phyloP scores from a whole-genome alignment of 176 grass and related monocot genomes.

The barley (Hordeum vulgare) region DNA sequence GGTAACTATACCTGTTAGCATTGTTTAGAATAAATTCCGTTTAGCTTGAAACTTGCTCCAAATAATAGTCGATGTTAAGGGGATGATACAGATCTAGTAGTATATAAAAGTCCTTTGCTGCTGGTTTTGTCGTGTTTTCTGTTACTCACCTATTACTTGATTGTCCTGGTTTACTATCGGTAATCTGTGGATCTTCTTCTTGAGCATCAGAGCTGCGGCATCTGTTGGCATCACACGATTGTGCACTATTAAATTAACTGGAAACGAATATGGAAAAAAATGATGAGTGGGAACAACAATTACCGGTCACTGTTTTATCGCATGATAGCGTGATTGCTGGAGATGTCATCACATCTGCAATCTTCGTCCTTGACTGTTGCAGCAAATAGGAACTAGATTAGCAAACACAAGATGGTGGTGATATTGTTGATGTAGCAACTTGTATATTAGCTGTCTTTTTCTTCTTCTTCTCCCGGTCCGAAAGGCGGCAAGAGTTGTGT shows the following conservation, averaged over 20 bases:
- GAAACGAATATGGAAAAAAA: not conserved
- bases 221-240: conserved; percentile 45
- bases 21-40: conserved; percentile 23
- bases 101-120: not conserved
- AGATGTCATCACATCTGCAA: conserved; percentile 69
- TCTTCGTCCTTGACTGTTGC: conserved; percentile 52
- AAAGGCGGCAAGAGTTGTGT: not conserved
- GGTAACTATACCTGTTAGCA: conserved; percentile 77
- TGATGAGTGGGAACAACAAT: not conserved
- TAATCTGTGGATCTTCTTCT: conserved; percentile 81
- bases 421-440: not conserved
- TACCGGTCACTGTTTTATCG: conserved; percentile 82
- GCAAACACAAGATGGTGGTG: not conserved
- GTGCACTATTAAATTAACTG: conserved; percentile 1
- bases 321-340: conserved; percentile 79
- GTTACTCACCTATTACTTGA: conserved; percentile 71
- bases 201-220: conserved; percentile 88
- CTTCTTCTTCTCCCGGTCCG: not conserved
- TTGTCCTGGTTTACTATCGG: conserved; percentile 67
- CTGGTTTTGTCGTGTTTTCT: not conserved
- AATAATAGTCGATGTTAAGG: not conserved
- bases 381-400: conserved; percentile 19
- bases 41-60: conserved; percentile 14
- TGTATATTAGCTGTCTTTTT: not conserved
- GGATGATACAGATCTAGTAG: conserved; percentile 12